Evolutionary conservation across 768 basidiomycete species (phyloP).

Genomic region (Tylopilus vinaceipallidus): DNA sequence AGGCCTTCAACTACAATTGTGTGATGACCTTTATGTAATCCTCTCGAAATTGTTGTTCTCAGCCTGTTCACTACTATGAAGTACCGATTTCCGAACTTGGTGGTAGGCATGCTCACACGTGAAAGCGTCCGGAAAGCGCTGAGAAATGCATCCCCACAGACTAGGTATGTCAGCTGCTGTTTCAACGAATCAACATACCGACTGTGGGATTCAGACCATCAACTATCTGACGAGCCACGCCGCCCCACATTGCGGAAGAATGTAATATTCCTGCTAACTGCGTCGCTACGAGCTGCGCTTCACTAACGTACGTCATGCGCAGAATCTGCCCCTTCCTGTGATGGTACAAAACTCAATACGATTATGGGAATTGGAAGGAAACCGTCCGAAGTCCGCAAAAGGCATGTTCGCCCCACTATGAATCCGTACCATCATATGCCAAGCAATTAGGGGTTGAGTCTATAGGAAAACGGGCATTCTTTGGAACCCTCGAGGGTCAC

Average conservation of each 20-base stretch:
- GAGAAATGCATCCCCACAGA: slow-evolving; percentile 91
- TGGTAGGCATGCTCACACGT: slow-evolving; percentile 93
- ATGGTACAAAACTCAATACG: slow-evolving; percentile 98
- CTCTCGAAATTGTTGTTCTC: slow-evolving; percentile 92
- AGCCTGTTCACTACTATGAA: slow-evolving; percentile 92
- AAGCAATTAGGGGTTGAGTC: slow-evolving; percentile 73
- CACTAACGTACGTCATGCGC: slow-evolving; percentile 20
- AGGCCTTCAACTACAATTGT: slow-evolving; percentile 12
- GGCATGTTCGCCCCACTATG: slow-evolving; percentile 61
- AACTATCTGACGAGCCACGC: slow-evolving; percentile 93
- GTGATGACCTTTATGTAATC: slow-evolving; percentile 64
- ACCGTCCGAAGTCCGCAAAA: slow-evolving; percentile 84
- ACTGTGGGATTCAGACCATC: slow-evolving; percentile 67
- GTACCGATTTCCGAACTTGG: slow-evolving; percentile 94
- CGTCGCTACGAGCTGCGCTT: not conserved
- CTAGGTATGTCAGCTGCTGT: slow-evolving; percentile 57
- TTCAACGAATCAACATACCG: slow-evolving; percentile 9
- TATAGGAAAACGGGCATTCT: slow-evolving; percentile 92
- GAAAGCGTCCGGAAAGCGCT: slow-evolving; percentile 95
- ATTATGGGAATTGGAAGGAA: slow-evolving; percentile 95
- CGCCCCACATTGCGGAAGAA: slow-evolving; percentile 98
- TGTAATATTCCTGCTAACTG: slow-evolving; percentile 41
- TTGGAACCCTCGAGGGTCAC: slow-evolving; percentile 77
- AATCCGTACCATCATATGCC: slow-evolving; percentile 83
- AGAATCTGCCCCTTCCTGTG: slow-evolving; percentile 93